phyloP scores from a whole-genome alignment of 2,329 filamentous ascomycete genomes.

The Sclerotinia borealis region DNA sequence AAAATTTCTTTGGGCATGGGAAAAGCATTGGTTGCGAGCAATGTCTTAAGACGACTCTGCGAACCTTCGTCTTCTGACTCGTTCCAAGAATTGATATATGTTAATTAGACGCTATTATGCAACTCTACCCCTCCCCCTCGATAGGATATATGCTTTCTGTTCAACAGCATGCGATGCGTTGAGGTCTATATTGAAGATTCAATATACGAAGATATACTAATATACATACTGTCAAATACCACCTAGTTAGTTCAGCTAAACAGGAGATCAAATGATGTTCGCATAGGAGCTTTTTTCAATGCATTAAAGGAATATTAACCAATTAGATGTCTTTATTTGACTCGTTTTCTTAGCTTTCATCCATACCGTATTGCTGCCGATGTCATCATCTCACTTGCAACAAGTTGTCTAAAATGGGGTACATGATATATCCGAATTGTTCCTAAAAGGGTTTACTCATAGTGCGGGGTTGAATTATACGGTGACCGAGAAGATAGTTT shows the following conservation, averaged over 20 bases:
- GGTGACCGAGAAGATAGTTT: no score
- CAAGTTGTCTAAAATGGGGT: not conserved
- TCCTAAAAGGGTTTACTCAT: no score
- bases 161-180: no score
- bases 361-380: no score
- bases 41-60: not conserved
- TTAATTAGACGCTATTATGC: not conserved
- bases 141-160: not conserved
- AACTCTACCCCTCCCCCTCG: no score
- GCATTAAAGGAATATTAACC: not conserved
- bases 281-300: no score
- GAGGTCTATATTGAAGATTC: not conserved
- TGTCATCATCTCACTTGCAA: no score
- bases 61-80: not conserved
- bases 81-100: not conserved
- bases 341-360: not conserved
- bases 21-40: not conserved
- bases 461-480: not conserved
- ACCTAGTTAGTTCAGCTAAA: no score
- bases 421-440: not conserved
- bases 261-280: not conserved
- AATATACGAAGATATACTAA: not conserved
- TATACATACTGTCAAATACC: not conserved
- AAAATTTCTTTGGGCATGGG: not conserved
- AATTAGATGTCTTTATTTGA: not conserved